Percentiles rank a stretch among this genome's conserved stretches.
Evolutionary conservation across 2,329 filamentous ascomycete genomes (phyloP).

Genomic region (Xylaria sp.): DNA sequence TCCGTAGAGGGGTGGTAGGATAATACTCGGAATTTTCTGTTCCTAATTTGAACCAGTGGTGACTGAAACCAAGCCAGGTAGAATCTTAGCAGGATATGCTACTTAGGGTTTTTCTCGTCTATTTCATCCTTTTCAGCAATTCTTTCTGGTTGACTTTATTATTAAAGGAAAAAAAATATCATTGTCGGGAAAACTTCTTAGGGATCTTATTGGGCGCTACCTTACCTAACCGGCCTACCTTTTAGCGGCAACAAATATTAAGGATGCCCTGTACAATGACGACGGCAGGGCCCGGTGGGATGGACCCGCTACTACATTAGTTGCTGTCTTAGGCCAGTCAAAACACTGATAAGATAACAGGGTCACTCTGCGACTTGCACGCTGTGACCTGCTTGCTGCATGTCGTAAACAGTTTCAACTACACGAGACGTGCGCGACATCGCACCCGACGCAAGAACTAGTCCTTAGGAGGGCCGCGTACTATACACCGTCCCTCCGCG

Average conservation of each 20-base stretch:
- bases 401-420: background rate
- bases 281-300: constrained; percentile 10
- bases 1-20: constrained; percentile 1
- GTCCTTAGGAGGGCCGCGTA: background rate
- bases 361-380: background rate
- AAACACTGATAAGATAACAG: constrained; percentile 31
- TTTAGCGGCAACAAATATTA: constrained; percentile 23
- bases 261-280: constrained; percentile 32
- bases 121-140: background rate
- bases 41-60: background rate
- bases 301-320: constrained; percentile 3
- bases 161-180: too few species aligned
- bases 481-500: background rate
- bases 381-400: background rate
- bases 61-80: background rate
- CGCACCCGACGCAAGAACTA: background rate
- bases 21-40: background rate
- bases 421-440: constrained; percentile 2
- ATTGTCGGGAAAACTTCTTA: too few species aligned
- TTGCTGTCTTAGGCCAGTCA: too few species aligned
- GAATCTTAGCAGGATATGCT: background rate
- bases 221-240: background rate
- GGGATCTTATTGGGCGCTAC: too few species aligned
- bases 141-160: background rate
- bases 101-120: background rate